These are phyloP conservation scores for Spongiforma sp. DNA, from an alignment of 1,284 basidiomycete species.

Conservation along the genomic window DNA sequence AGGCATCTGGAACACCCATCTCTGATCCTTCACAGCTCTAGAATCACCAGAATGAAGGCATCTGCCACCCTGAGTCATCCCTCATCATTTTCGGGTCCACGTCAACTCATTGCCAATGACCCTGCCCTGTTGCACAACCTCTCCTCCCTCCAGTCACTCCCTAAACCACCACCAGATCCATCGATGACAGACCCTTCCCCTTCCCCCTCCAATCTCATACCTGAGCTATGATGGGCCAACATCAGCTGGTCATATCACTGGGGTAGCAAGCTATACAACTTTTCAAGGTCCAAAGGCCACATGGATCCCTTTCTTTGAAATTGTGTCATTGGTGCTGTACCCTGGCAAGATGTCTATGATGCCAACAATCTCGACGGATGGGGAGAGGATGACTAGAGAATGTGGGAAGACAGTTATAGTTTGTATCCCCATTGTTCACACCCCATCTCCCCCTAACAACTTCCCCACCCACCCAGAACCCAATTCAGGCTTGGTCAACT, in stretches of 20 bases:
- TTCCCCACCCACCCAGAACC: constrained; percentile 58
- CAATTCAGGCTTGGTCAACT: constrained; percentile 94
- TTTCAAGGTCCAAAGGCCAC: constrained; percentile 65
- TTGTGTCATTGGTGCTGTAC: constrained; percentile 60
- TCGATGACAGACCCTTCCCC: constrained; percentile 53
- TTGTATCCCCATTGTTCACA: constrained; percentile 2
- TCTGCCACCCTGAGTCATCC: constrained; percentile 33
- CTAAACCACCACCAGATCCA: constrained; percentile 63
- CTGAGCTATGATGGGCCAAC: constrained; percentile 88
- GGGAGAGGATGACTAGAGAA: constrained; percentile 65
- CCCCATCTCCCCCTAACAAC: background rate
- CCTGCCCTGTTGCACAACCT: constrained; percentile 61
- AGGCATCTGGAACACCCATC: constrained; percentile 74
- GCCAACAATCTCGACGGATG: constrained; percentile 46
- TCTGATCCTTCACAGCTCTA: constrained; percentile 36
- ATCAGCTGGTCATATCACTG: constrained; percentile 94
- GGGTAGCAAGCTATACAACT: constrained; percentile 92
- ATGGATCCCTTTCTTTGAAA: constrained; percentile 70
- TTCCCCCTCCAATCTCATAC: constrained; percentile 57
- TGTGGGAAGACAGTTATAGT: constrained; percentile 83
- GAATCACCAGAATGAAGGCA: constrained; percentile 42
- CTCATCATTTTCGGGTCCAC: constrained; percentile 51
- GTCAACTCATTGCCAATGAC: constrained; percentile 70
- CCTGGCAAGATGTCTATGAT: constrained; percentile 72
- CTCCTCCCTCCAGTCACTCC: constrained; percentile 47